These are phyloP conservation scores for Solanum hybrid DNA, from an alignment of 305 asterid genomes.

Conservation along the genomic window DNA sequence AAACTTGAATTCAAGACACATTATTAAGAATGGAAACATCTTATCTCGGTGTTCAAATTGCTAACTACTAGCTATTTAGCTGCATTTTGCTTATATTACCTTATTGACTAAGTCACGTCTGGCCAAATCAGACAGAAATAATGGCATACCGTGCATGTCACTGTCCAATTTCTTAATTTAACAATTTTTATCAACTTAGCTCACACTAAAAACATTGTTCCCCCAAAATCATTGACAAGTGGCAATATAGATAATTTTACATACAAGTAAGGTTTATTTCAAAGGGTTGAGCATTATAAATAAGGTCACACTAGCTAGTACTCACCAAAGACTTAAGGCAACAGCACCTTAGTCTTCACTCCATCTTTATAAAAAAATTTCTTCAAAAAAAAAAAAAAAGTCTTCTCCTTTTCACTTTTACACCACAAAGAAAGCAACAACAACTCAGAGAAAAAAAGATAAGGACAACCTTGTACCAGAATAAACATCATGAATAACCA, in stretches of 20 bases:
- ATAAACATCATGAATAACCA: constrained; percentile 18
- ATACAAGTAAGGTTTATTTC: constrained; percentile 15
- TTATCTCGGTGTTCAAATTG: neutral
- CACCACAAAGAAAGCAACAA: neutral
- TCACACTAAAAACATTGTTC: neutral
- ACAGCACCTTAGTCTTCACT: constrained; percentile 19
- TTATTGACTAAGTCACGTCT: constrained; percentile 19
- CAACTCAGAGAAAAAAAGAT: neutral
- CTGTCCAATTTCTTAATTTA: constrained; percentile 27
- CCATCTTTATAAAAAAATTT: constrained; percentile 1
- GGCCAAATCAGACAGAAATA: constrained; percentile 16
- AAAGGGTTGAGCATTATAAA: constrained; percentile 25
- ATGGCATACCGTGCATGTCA: neutral
- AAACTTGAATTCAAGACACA: neutral
- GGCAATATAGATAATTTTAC: neutral
- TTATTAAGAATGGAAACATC: neutral
- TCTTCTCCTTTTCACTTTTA: neutral
- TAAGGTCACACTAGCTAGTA: constrained; percentile 3
- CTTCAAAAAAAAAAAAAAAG: neutral
- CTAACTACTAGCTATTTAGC: neutral
- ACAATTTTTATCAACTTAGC: constrained; percentile 13
- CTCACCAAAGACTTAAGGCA: constrained; percentile 6
- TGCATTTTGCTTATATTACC: neutral
- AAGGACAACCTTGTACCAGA: neutral
- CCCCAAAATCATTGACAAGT: neutral